These are phyloP conservation scores for Syzygium oleosum DNA, from an alignment of 345 rosid genomes.

Conservation along the genomic window DNA sequence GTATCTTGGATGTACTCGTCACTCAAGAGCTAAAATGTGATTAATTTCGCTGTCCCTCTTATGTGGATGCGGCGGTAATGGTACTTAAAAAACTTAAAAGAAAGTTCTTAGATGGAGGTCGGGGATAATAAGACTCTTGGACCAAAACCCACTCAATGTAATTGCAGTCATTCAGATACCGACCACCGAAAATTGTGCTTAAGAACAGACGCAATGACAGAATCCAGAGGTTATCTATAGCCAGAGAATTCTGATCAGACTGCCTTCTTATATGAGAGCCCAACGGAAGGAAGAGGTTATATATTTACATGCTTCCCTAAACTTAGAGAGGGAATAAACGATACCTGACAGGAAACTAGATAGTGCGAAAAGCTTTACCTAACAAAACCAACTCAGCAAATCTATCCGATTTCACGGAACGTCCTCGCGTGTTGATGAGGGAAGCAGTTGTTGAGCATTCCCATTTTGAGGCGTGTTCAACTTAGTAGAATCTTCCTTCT, in stretches of 20 bases:
- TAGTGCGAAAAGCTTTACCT: neutral
- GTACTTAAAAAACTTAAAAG: neutral
- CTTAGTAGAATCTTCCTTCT: constrained; percentile 83
- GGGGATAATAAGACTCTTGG: neutral
- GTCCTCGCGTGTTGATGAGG: neutral
- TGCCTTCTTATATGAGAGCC: neutral
- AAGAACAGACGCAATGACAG: neutral
- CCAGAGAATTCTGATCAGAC: neutral
- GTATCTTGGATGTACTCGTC: neutral
- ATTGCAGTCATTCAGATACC: neutral
- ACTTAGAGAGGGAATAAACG: neutral
- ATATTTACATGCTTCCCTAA: neutral
- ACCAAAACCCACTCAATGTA: neutral
- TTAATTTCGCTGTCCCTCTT: neutral
- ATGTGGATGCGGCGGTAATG: neutral
- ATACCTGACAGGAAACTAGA: neutral
- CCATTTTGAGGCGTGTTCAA: neutral
- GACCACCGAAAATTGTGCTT: neutral
- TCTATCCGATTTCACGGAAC: neutral
- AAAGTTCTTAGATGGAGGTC: neutral
- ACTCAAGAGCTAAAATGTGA: neutral
- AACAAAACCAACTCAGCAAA: neutral
- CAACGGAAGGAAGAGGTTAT: neutral
- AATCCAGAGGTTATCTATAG: neutral
- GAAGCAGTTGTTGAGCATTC: neutral